A percentile compares a stretch with the other conserved stretches of the same genome.
Evolutionary conservation across 768 basidiomycete genomes (phyloP).

Genomic region (Suillus placidus): DNA sequence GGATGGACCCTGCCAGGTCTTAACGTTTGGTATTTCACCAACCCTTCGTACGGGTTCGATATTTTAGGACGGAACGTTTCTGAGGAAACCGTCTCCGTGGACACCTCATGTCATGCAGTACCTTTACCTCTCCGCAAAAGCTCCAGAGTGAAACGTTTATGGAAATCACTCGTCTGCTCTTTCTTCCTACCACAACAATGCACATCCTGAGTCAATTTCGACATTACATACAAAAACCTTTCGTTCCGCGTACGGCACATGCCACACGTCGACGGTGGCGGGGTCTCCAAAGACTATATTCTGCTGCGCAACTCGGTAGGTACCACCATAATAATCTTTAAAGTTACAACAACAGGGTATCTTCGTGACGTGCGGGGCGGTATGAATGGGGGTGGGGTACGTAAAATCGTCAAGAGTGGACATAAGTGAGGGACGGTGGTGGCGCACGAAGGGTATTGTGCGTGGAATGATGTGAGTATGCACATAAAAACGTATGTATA

Average conservation of each 20-base stretch:
- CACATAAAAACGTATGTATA: slow-evolving; percentile 29
- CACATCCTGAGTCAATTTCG: neutral
- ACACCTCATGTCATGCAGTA: neutral
- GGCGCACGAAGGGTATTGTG: slow-evolving; percentile 23
- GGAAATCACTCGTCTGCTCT: neutral
- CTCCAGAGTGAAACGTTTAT: neutral
- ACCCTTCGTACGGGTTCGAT: neutral
- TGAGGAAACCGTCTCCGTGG: slow-evolving; percentile 1
- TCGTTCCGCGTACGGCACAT: neutral
- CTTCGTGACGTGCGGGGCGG: slow-evolving; percentile 33
- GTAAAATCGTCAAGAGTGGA: slow-evolving; percentile 35
- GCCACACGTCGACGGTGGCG: no score
- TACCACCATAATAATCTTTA: slow-evolving; percentile 29
- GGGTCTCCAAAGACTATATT: slow-evolving; percentile 38
- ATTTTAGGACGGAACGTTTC: neutral
- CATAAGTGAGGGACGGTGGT: slow-evolving; percentile 29
- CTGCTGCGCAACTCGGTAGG: slow-evolving; percentile 39
- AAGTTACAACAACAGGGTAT: slow-evolving; percentile 39
- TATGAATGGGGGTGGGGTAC: slow-evolving; percentile 22
- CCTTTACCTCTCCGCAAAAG: neutral
- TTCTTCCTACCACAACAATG: neutral
- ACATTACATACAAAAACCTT: neutral
- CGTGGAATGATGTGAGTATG: slow-evolving; percentile 30
- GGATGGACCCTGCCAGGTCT: neutral
- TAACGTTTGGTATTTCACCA: neutral